Conservation (phyloP, 2,329 filamentous ascomycete species). For the Fusarium sp. region DNA sequence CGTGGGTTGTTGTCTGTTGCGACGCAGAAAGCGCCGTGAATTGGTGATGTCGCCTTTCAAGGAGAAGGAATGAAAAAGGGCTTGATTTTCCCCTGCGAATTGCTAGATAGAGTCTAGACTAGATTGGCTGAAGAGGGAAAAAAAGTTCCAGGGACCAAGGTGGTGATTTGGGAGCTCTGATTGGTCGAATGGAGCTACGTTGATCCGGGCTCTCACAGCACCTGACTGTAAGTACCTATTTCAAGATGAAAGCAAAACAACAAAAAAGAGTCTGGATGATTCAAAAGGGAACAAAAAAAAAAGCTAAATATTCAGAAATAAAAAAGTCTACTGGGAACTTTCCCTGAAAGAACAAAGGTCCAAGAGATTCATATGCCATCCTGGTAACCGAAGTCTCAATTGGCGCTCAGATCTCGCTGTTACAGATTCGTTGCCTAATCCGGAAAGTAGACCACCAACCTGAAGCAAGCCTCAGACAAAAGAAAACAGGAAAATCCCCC, state of each 20-base stretch:
- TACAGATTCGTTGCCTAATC: conserved; percentile 24
- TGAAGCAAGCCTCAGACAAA: conserved; percentile 18
- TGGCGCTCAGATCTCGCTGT: conserved; percentile 31
- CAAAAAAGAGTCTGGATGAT: neutral
- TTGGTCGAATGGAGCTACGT: conserved; percentile 39
- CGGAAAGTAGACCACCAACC: conserved; percentile 23
- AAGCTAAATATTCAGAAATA: neutral
- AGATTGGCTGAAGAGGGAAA: conserved; percentile 28
- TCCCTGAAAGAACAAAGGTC: neutral
- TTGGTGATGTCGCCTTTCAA: conserved; percentile 4
- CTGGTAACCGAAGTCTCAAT: conserved; percentile 33
- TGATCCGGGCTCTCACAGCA: conserved; percentile 33
- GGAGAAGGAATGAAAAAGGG: conserved; percentile 27
- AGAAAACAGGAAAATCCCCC: neutral
- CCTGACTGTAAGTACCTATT: neutral
- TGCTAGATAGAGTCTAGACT: neutral
- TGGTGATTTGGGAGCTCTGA: conserved; percentile 17
- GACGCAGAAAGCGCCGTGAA: conserved; percentile 29
- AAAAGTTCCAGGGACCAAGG: conserved; percentile 36
- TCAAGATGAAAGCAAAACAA: neutral
- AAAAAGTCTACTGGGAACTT: neutral
- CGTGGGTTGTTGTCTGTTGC: conserved; percentile 23
- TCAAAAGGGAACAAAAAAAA: neutral
- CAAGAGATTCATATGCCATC: neutral
- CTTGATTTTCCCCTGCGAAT: conserved; percentile 13